Base-by-base conservation (phyloP, 2,329 filamentous ascomycete genomes). In the Botrytis medusae region DNA sequence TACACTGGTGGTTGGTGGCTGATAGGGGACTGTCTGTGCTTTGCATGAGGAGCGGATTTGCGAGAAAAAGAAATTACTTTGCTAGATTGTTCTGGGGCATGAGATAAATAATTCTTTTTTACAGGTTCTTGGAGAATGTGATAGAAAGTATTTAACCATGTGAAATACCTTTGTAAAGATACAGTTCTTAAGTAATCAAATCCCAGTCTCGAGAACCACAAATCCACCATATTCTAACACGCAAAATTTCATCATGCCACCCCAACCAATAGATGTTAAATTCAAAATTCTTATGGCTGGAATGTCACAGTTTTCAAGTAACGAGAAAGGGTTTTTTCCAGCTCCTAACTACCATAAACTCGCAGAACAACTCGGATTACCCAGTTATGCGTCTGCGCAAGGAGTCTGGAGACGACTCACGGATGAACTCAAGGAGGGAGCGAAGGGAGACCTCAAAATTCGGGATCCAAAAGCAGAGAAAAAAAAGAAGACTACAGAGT, bases 21-120 rank as follows among this genome's bases (percentile, higher is more conserved):
- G 25, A 32, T 5, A 68, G 65, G 65, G 48, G 34, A 22, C 25
- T 57, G 65, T 57, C 34, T 42, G 48, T 68, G 48, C 64, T 51
- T 22, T 67, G 64, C 64, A 54, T 67, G 54, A 67, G 46, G 65
- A 48, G 37, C 37, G 65, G 48, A 32, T 69, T 57, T 57, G 48
- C 48, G 37, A 54, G 48, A n/a, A 32, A 25, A 69, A 57, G 65
- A 9, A 65, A 48, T 34, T 1, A 65, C 34, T 9, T 34, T 22
- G 37, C 48, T 57, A 51, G 44, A 16, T n/a, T 25, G 10, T 40
- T 29, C 34, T 54, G 25, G 42, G 18, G 62, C 2, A 63, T 63
- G 25, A 14, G 12, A 48, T 34, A 9, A 54, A 54, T 40, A 22
- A 68, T 54, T 25, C 25, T 40, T 22, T 42, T 22, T 57, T 42